Percentiles rank a stretch among this genome's conserved stretches.
These are phyloP conservation scores for Coleophoma eucalyptorum DNA, from an alignment of 2,329 filamentous ascomycete genomes.

Conservation along the genomic window DNA sequence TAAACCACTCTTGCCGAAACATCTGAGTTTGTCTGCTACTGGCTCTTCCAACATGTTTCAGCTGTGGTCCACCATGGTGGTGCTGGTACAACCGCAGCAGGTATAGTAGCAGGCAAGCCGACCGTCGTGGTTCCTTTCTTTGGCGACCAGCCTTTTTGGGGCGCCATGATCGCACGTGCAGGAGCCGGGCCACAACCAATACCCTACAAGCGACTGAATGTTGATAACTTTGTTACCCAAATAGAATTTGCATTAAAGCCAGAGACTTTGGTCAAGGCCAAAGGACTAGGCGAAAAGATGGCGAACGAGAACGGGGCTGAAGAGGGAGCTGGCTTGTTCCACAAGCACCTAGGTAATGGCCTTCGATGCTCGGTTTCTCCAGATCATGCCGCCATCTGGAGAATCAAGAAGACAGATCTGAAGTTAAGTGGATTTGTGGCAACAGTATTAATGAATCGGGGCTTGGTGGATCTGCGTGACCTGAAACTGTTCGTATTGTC, in stretches of 20 bases:
- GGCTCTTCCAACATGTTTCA: conserved; percentile 29
- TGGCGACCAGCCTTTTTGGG: conserved; percentile 40
- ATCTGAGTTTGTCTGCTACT: too few relatives aligned
- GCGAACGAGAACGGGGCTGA: conserved; percentile 30
- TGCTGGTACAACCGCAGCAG: conserved; percentile 31
- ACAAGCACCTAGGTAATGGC: conserved; percentile 28
- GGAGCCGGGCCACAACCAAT: conserved; percentile 36
- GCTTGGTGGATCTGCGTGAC: conserved; percentile 45
- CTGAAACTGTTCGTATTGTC: conserved; percentile 32
- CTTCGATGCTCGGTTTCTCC: conserved; percentile 28
- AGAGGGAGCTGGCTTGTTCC: conserved; percentile 34
- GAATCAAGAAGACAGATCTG: conserved; percentile 32
- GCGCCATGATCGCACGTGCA: conserved; percentile 32
- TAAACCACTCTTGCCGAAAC: too few relatives aligned
- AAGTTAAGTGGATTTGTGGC: conserved; percentile 48
- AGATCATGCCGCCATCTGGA: conserved; percentile 47
- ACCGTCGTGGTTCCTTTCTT: conserved; percentile 35
- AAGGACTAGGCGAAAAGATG: conserved; percentile 29
- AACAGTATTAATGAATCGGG: conserved; percentile 45
- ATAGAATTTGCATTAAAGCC: conserved; percentile 30
- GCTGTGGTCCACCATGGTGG: conserved; percentile 32
- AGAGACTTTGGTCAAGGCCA: conserved; percentile 24
- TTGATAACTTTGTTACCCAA: conserved; percentile 29
- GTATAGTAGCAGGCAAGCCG: conserved; percentile 28
- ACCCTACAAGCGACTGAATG: conserved; percentile 28